Base-by-base conservation (phyloP, 805 yeast genomes). In the Hanseniaspora opuntiae region DNA sequence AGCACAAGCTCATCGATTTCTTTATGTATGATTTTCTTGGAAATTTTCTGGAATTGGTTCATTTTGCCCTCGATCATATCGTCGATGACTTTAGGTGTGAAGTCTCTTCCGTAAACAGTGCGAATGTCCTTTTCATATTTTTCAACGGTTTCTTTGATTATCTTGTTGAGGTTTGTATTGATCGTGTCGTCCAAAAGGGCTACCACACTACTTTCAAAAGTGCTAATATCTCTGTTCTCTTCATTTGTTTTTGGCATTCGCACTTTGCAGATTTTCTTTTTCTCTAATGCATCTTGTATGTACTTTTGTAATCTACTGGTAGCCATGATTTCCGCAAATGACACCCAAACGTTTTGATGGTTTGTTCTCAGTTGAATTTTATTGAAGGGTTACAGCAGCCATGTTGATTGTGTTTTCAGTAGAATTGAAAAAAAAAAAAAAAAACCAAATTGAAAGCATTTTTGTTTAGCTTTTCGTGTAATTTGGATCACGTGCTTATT, bases 191-290 rank as follows among this genome's bases (percentile, higher is more conserved):
- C 47, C 17, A 51, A 20, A 24, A 28, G 38, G n/a, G 39, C 5
- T 10, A 44, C 6, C 7, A 51, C 19, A 16, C 45, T 24, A 6
- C 28, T 46, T 19, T 42, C 41, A 44, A 51, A 51, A 9, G 25
- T 20, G 4, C 38, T 17, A 32, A 37, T 25, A 36, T 51, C 53
- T 25, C 45, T 35, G n/a, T 16, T 33, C 20, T 48, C 52, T 30
- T 17, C 45, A 19, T 48, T 4, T 17, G 32, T 22, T 24, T 51
- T 51, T 25, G 54, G 54, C 22, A 51, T 51, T 36, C 54, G 17
- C n/a, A 51, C 39, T 37, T 51, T 51, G 24, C 54, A 44, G 1
- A 51, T 51, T 20, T 44, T 42, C 14, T 51, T 46, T 14, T 32
- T 46, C 30, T 51, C 54, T 22, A 51, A 12, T 16, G 54, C 54